Base-by-base conservation (phyloP, 805 yeast genomes). In the Kluyveromyces nonfermentans region DNA sequence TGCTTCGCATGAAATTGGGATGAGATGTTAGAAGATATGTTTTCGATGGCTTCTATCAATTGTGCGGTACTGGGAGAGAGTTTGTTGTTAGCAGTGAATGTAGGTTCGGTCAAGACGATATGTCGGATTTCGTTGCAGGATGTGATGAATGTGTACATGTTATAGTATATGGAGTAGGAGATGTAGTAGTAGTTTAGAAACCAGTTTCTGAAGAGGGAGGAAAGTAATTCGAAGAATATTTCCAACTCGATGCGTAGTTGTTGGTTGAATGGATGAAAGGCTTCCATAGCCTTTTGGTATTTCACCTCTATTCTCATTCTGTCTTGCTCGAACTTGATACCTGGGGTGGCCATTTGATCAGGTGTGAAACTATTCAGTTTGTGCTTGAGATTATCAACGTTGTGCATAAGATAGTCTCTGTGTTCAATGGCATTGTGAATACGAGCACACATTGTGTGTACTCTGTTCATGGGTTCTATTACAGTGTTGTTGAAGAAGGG, bases 161-260 rank as follows among this genome's bases (percentile, higher is more conserved):
- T 52, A 36, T 50, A 51, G 4, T 52, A 43, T 17, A 56, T 46
- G 19, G 58, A 46, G 20, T 49, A 44, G 5, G 47, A 45, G n/a
- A 53, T 52, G 42, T 42, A 51, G 28, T 50, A 52, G 46, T 48
- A 55, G 32, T 46, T 40, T 18, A 42, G 40, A 19, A 50, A 51
- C 60, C 60, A 56, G 25, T 45, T 42, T 18, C 41, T 33, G 34
- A 56, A 39, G 25, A 54, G 46, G 1, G 35, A 22, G 2, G 37
- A 22, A n/a, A 50, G 35, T 12, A 50, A 35, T 10, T 41, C 34
- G 18, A 45, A 31, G 28, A 54, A 50, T 8, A 41, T 34, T 8
- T 33, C 42, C 21, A 54, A 35, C 33, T 53, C 48, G 14, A 42
- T 38, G 32, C 47, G 48, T 18, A 53, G 38, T 34, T 50, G 42